phyloP scores from a whole-genome alignment of 148 eudicot species.

The Heliamphora exappendiculata region DNA sequence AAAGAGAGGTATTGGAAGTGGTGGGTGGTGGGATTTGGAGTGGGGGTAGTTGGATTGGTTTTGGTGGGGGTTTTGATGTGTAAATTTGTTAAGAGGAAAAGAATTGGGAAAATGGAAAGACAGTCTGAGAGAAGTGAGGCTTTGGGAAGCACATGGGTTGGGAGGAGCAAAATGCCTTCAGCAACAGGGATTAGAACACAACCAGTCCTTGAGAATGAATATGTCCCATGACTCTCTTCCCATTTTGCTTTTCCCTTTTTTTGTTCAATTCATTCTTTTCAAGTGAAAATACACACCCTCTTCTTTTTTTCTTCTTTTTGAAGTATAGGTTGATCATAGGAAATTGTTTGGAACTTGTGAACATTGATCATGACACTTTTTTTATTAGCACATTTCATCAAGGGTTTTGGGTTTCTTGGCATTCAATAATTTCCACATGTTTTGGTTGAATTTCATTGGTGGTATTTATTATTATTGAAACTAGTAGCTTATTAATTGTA shows the following conservation, averaged over 20 bases:
- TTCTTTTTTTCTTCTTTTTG: background rate
- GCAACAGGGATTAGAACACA: constrained; percentile 72
- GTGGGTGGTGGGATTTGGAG: constrained; percentile 54
- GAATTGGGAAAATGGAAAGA: constrained; percentile 44
- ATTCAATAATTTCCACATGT: no score
- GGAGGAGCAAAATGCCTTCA: constrained; percentile 58
- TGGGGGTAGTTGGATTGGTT: constrained; percentile 37
- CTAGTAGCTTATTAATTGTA: no score
- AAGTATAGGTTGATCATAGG: background rate
- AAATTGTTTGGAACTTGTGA: background rate
- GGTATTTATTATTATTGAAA: no score
- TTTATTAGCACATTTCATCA: background rate
- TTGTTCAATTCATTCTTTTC: background rate
- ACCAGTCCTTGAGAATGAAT: constrained; percentile 51
- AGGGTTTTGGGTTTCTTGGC: no score
- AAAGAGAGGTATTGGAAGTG: constrained; percentile 32
- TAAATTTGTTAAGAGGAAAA: constrained; percentile 20
- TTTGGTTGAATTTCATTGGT: no score
- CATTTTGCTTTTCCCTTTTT: background rate
- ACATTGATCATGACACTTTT: background rate
- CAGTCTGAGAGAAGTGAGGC: constrained; percentile 44
- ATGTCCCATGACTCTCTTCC: constrained; percentile 28
- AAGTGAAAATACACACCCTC: background rate
- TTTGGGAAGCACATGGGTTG: constrained; percentile 55
- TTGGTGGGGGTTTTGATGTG: constrained; percentile 21